Conservation (phyloP, 164 flowering plant genomes). For the Sedum album region DNA sequence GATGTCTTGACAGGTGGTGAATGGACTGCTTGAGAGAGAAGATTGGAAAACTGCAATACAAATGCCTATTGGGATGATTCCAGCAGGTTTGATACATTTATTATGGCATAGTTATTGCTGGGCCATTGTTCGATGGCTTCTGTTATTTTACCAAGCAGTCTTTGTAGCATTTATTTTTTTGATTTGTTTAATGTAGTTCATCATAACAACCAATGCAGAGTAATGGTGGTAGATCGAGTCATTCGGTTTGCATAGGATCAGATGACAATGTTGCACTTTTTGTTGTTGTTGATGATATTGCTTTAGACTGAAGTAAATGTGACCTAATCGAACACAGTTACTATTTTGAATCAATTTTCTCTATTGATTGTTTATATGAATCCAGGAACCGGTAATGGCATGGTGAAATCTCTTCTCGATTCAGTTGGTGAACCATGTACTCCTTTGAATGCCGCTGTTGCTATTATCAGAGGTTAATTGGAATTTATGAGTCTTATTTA, state of each 20-base stretch:
- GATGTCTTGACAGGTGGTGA: slow-evolving; percentile 79
- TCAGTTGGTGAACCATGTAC: slow-evolving; percentile 62
- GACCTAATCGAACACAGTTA: neutral
- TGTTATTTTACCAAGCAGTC: neutral
- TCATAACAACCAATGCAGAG: neutral
- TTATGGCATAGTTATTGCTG: neutral
- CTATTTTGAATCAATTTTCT: neutral
- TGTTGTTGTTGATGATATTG: neutral
- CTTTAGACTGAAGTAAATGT: neutral
- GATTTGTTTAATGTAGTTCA: neutral
- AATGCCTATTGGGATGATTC: slow-evolving; percentile 80
- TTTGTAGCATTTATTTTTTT: neutral
- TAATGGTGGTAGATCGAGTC: neutral
- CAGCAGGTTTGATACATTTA: slow-evolving; percentile 55
- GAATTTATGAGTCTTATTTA: neutral
- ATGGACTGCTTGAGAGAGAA: slow-evolving; percentile 80
- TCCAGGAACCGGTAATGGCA: slow-evolving; percentile 93
- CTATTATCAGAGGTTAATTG: slow-evolving; percentile 45
- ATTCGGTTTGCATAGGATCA: neutral
- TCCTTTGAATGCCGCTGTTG: slow-evolving; percentile 50
- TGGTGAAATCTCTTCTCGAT: slow-evolving; percentile 86
- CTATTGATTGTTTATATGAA: slow-evolving; percentile 1
- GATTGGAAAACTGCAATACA: slow-evolving; percentile 86
- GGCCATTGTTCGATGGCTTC: neutral
- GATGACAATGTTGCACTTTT: neutral